Conservation (phyloP, 331 rosid species). For the Cydonia oblonga region DNA sequence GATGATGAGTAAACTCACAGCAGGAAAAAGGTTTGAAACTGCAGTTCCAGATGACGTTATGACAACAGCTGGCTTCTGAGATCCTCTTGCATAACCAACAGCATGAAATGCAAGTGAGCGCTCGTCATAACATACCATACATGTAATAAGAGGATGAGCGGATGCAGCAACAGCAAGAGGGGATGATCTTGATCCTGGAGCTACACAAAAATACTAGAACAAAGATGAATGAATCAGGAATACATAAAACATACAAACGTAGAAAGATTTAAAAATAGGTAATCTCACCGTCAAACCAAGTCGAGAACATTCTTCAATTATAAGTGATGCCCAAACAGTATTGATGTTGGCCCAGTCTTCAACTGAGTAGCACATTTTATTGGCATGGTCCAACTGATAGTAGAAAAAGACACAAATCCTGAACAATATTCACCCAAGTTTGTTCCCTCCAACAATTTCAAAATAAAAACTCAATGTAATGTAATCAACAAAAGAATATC, state of each 20-base stretch:
- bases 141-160: conserved; percentile 59
- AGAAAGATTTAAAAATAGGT: conserved; percentile 5
- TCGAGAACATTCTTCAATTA: conserved; percentile 88
- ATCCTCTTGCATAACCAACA: conserved; percentile 92
- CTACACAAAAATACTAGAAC: conserved; percentile 85
- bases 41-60: conserved; percentile 98
- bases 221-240: conserved; percentile 28
- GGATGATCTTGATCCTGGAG: conserved; percentile 97
- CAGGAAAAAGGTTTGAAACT: conserved; percentile 93
- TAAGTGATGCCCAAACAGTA: conserved; percentile 84
- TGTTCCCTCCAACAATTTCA: conserved; percentile 10
- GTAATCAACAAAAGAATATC: background rate
- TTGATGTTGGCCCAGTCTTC: conserved; percentile 66
- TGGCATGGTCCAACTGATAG: conserved; percentile 58
- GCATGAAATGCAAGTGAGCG: conserved; percentile 98
- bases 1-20: conserved; percentile 48
- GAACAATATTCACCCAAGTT: conserved; percentile 26
- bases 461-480: conserved; percentile 13
- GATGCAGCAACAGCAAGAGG: conserved; percentile 99
- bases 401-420: conserved; percentile 30
- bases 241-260: conserved; percentile 2
- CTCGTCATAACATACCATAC: conserved; percentile 75
- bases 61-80: conserved; percentile 78
- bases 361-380: conserved; percentile 25
- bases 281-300: conserved; percentile 85